These are phyloP conservation scores for Macrophomina phaseolina DNA, from an alignment of 2,329 filamentous ascomycete species.

Conservation along the genomic window DNA sequence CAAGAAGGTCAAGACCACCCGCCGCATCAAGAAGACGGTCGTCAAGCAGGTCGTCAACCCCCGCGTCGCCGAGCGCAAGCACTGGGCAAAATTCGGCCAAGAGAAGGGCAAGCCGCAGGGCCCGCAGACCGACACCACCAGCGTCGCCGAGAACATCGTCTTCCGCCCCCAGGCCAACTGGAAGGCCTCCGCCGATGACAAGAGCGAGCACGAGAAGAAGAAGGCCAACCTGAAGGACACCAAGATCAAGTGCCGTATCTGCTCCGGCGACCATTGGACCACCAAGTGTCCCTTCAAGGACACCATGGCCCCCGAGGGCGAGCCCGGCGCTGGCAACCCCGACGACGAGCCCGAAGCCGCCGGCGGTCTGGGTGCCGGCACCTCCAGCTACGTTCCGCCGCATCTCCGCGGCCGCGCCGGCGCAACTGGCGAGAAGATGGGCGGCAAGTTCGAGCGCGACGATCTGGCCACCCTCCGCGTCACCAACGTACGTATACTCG, in stretches of 20 bases:
- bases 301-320: slow-evolving; percentile 86
- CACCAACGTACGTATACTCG: slow-evolving; percentile 72
- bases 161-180: slow-evolving; percentile 94
- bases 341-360: slow-evolving; percentile 54
- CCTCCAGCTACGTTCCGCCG: slow-evolving; percentile 91
- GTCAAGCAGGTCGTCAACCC: slow-evolving; percentile 96
- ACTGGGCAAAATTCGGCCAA: slow-evolving; percentile 90
- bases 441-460: slow-evolving; percentile 93
- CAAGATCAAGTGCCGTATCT: slow-evolving; percentile 99
- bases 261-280: slow-evolving; percentile 98
- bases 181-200: slow-evolving; percentile 83
- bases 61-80: slow-evolving; percentile 90
- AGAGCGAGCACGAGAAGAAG: slow-evolving; percentile 74
- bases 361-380: slow-evolving; percentile 67
- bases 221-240: slow-evolving; percentile 86
- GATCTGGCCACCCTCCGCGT: slow-evolving; percentile 95
- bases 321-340: slow-evolving; percentile 49
- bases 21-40: slow-evolving; percentile 89
- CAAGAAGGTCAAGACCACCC: slow-evolving; percentile 96
- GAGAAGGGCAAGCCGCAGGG: slow-evolving; percentile 85
- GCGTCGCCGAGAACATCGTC: slow-evolving; percentile 95
- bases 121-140: slow-evolving; percentile 87
- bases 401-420: slow-evolving; percentile 84
- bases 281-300: slow-evolving; percentile 99
- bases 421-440: slow-evolving; percentile 79